Conservation (phyloP, 164 flowering plant genomes). For the Piper longum region DNA sequence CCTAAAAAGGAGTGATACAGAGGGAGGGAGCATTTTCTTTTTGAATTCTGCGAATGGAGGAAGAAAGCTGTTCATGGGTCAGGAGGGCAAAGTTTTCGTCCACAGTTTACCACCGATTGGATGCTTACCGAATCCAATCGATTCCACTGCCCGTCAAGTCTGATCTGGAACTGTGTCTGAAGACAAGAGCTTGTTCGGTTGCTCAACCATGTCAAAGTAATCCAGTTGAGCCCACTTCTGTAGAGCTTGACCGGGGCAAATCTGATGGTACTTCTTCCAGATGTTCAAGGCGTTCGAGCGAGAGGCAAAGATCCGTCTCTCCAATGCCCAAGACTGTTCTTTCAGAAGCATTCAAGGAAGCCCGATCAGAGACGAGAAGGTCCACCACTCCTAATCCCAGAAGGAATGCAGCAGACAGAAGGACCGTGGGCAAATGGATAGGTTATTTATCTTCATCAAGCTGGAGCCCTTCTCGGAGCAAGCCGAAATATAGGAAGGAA, state of each 20-base stretch:
- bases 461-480: slow-evolving; percentile 27
- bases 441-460: slow-evolving; percentile 9
- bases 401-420: slow-evolving; percentile 31
- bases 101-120: slow-evolving; percentile 52
- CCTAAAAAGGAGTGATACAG: no score
- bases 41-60: slow-evolving; percentile 14
- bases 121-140: slow-evolving; percentile 19
- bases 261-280: not conserved
- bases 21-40: no score
- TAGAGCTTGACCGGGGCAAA: not conserved
- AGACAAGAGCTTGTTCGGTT: slow-evolving; percentile 16
- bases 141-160: slow-evolving; percentile 18
- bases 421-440: slow-evolving; percentile 14
- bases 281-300: slow-evolving; percentile 4
- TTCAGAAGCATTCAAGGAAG: slow-evolving; percentile 66
- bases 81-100: slow-evolving; percentile 73
- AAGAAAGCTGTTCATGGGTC: slow-evolving; percentile 49
- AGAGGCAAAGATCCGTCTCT: slow-evolving; percentile 48
- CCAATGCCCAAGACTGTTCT: slow-evolving; percentile 39
- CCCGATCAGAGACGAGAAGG: slow-evolving; percentile 37
- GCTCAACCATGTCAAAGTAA: slow-evolving; percentile 2
- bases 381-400: slow-evolving; percentile 57
- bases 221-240: not conserved
- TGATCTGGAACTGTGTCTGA: slow-evolving; percentile 20
- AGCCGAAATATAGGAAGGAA: slow-evolving; percentile 35